Evolutionary conservation across 2,329 filamentous ascomycete genomes (phyloP), one percentile per base, ranked within the genome.

Genomic region (Fusarium sororula): DNA sequence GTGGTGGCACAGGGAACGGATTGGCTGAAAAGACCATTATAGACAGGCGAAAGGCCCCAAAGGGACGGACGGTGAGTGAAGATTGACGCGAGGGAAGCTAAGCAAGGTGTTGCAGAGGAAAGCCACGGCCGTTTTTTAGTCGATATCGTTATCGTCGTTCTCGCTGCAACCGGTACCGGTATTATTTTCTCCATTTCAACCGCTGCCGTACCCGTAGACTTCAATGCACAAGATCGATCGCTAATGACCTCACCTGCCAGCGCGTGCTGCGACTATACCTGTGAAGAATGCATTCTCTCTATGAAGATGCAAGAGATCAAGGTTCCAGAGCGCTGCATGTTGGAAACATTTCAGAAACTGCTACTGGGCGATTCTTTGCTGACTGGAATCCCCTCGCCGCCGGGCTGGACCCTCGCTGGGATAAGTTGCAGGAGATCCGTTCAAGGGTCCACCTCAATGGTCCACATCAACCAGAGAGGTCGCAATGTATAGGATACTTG

Each of bases 401-500:
- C 35, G 45, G 48, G 64, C 68, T 53, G 72, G 72, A 70, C 71
- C 70, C 73, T 77, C 69, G 65, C 57, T 65, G 54, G 58, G 62
- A 75, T 72, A 73, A 73, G 73, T 72, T 68, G 72, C 73, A 77
- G 71, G 64, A 64, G 59, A 66, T 57, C 73, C 70, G 63, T 66
- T 60, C 56, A 63, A 76, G 66, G 62, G 73, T 58, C 74, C 70
- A 66, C 62, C 47, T 60, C 48, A 35, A 56, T 48, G 61, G 47
- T 44, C 68, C 62, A 70, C 67, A 66, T 59, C 47, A 66, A 70
- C 32, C 24, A 38, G 18, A 48, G 30, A 58, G 32, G 56, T 51
- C 24, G 32, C 66, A 64, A 78, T 68, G 77, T 78, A 78, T 58
- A 67, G 45, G 64, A 63, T 77, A 77, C 75, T 70, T 77, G 45